Percentiles rank a stretch among this genome's conserved stretches.
These are phyloP conservation scores for Artemisia tridentata DNA, from an alignment of 129 eudicot genomes.

Conservation along the genomic window DNA sequence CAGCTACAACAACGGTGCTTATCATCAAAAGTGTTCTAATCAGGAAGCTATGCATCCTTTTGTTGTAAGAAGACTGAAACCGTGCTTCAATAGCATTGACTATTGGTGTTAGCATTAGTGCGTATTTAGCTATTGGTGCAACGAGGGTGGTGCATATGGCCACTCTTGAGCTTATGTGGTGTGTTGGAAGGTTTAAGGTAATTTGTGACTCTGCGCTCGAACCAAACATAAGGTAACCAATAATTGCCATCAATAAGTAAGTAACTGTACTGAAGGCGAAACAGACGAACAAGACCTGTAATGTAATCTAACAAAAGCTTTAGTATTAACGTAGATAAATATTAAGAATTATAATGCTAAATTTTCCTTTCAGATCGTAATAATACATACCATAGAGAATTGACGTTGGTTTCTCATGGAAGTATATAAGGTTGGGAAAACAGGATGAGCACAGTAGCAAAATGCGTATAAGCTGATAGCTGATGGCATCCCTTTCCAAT, in stretches of 20 bases:
- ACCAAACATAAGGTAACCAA: constrained; percentile 91
- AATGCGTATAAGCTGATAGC: constrained; percentile 82
- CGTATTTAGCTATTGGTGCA: constrained; percentile 80
- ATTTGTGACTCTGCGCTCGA: constrained; percentile 54
- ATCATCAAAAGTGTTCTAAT: constrained; percentile 56
- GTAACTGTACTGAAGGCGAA: constrained; percentile 58
- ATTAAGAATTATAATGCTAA: neutral
- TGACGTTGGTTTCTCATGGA: constrained; percentile 69
- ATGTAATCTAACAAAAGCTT: constrained; percentile 5
- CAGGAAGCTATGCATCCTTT: constrained; percentile 36
- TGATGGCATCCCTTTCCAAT: constrained; percentile 60
- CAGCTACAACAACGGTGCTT: constrained; percentile 63
- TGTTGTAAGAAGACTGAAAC: constrained; percentile 39
- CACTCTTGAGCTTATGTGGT: constrained; percentile 55
- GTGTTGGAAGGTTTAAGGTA: constrained; percentile 69
- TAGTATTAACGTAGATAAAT: constrained; percentile 1
- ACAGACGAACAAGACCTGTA: constrained; percentile 77
- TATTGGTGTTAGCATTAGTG: constrained; percentile 75
- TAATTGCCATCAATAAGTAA: constrained; percentile 71
- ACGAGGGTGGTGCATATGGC: constrained; percentile 80
- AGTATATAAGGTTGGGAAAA: constrained; percentile 79
- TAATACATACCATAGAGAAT: constrained; percentile 57
- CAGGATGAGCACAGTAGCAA: constrained; percentile 92
- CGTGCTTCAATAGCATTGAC: constrained; percentile 50
- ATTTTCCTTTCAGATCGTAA: neutral